Evolutionary conservation across 208 protist genomes (phyloP).

Genomic region (Wallacemonas sp.): DNA sequence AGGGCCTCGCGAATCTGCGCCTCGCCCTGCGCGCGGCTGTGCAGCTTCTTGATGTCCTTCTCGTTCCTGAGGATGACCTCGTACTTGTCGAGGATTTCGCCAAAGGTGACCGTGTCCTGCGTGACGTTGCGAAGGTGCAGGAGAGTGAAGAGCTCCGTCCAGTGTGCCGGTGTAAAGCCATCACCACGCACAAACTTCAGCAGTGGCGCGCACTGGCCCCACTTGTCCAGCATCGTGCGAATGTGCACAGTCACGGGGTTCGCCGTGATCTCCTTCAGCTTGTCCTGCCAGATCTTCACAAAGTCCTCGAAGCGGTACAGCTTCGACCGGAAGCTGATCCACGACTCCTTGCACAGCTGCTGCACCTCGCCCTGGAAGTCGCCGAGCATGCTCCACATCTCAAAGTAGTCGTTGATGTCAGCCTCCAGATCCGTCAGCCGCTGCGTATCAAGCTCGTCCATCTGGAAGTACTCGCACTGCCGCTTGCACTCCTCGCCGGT

Average conservation of each 20-base stretch:
- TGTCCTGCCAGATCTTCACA: slow-evolving; percentile 91
- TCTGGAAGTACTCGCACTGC: slow-evolving; percentile 93
- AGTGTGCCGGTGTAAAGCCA: slow-evolving; percentile 95
- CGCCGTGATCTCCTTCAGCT: slow-evolving; percentile 70
- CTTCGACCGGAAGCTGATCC: slow-evolving; percentile 94
- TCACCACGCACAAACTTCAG: slow-evolving; percentile 96
- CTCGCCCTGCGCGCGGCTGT: slow-evolving; percentile 95
- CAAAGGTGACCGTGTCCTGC: slow-evolving; percentile 91
- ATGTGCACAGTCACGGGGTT: slow-evolving; percentile 91
- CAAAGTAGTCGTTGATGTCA: slow-evolving; percentile 86
- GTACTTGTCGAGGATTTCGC: slow-evolving; percentile 87
- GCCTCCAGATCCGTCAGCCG: slow-evolving; percentile 69
- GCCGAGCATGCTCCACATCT: slow-evolving; percentile 88
- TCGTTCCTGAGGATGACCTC: slow-evolving; percentile 79
- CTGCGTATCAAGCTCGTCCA: slow-evolving; percentile 86
- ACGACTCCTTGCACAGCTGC: slow-evolving; percentile 80
- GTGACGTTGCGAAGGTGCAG: slow-evolving; percentile 78
- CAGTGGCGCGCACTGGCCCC: slow-evolving; percentile 75
- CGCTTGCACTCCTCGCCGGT: slow-evolving; percentile 67
- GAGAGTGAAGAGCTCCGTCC: slow-evolving; percentile 92
- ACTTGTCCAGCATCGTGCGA: slow-evolving; percentile 84
- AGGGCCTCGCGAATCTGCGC: slow-evolving; percentile 95
- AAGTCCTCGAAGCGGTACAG: slow-evolving; percentile 96
- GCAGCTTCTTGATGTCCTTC: slow-evolving; percentile 91
- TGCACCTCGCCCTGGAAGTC: slow-evolving; percentile 87